phyloP scores from a whole-genome alignment of 1,284 basidiomycete species.

The Hemileia vastatrix region DNA sequence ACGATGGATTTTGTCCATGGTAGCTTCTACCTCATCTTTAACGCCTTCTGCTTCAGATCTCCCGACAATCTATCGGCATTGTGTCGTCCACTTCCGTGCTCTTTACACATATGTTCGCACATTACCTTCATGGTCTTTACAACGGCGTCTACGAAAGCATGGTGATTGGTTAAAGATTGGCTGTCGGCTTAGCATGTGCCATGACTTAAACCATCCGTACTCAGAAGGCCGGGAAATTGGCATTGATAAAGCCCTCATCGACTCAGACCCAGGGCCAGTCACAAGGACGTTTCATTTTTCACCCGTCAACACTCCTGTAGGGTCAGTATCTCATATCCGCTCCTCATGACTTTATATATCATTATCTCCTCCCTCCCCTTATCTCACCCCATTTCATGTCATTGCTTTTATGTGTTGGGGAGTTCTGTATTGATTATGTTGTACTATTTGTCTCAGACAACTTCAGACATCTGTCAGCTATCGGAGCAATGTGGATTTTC shows the following conservation, averaged over 20 bases:
- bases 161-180: conserved; percentile 10
- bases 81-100: conserved; percentile 18
- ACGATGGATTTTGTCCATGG: conserved; percentile 11
- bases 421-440: too few relatives aligned
- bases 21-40: background rate
- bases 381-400: too few relatives aligned
- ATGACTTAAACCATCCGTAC: background rate
- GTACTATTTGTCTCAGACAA: too few relatives aligned
- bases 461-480: conserved; percentile 6
- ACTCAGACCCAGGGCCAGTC: background rate
- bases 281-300: conserved; percentile 8
- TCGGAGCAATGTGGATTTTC: conserved; percentile 16
- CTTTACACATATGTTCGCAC: conserved; percentile 6
- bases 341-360: too few relatives aligned
- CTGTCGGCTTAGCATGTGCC: conserved; percentile 6
- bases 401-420: too few relatives aligned
- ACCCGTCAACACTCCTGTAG: conserved; percentile 9
- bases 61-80: conserved; percentile 20
- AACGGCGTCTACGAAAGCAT: background rate
- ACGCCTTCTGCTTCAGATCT: conserved; percentile 1
- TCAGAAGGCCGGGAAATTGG: background rate
- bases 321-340: too few relatives aligned
- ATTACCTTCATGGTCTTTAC: conserved; percentile 5
- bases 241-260: conserved; percentile 1
- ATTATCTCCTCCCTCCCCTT: too few relatives aligned